Percentiles rank a stretch among this genome's conserved stretches.
Conservation (phyloP, 1,139 yeast genomes). For the Dujonia santamariae region DNA sequence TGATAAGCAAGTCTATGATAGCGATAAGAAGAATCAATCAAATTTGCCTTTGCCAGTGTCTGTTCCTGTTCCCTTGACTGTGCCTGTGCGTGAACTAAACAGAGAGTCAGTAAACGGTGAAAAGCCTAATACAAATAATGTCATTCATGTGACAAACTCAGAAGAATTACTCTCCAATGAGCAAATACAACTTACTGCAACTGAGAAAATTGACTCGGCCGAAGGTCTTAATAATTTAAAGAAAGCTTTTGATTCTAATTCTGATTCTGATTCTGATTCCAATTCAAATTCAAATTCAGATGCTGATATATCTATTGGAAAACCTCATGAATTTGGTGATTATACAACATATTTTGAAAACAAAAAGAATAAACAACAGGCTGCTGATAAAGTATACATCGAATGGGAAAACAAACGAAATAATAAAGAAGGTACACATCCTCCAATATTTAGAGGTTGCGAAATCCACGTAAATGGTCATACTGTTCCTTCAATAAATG, state of each 20-base stretch:
- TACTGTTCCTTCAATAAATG: slow-evolving; percentile 73
- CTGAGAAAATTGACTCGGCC: neutral
- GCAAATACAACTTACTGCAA: too few species aligned
- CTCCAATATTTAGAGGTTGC: slow-evolving; percentile 58
- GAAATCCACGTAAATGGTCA: slow-evolving; percentile 79
- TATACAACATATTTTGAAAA: slow-evolving; percentile 65
- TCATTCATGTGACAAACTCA: too few species aligned
- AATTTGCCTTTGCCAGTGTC: too few species aligned
- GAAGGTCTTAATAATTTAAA: neutral
- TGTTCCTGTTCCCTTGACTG: too few species aligned
- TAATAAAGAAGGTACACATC: slow-evolving; percentile 18
- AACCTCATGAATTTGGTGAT: slow-evolving; percentile 60
- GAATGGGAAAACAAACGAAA: slow-evolving; percentile 47
- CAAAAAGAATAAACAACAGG: slow-evolving; percentile 66
- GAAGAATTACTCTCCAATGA: too few species aligned
- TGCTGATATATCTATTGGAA: slow-evolving; percentile 19
- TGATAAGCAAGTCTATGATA: too few species aligned
- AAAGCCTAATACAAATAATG: too few species aligned
- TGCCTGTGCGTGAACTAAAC: too few species aligned
- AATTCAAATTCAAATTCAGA: slow-evolving; percentile 1
- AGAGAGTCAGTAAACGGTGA: too few species aligned
- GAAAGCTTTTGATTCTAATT: neutral
- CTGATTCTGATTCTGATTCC: neutral
- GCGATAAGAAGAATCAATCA: too few species aligned
- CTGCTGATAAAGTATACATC: slow-evolving; percentile 54